Evolutionary conservation across 805 yeast species (phyloP).

Genomic region (Myxozyma kluyveri): DNA sequence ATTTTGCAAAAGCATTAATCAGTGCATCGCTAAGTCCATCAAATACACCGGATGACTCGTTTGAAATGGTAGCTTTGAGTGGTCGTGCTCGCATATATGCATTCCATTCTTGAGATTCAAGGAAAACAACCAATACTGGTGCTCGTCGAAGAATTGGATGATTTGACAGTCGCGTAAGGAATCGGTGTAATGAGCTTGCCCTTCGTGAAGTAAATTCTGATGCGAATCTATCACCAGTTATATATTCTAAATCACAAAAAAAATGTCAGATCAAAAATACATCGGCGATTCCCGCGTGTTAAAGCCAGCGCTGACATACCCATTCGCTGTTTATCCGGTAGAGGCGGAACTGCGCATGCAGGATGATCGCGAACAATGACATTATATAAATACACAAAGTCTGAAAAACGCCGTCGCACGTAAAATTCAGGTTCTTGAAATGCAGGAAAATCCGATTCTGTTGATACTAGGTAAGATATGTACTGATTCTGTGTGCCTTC

Average conservation of each 20-base stretch:
- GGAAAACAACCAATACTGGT: conserved; percentile 64
- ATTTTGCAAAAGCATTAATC: conserved; percentile 88
- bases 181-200: conserved; percentile 74
- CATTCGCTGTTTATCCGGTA: conserved; percentile 87
- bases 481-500: conserved; percentile 71
- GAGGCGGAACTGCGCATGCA: conserved; percentile 82
- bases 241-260: conserved; percentile 53
- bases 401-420: conserved; percentile 81
- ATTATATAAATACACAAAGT: conserved; percentile 74
- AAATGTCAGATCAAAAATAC: neutral
- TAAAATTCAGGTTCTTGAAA: conserved; percentile 47
- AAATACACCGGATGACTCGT: conserved; percentile 44
- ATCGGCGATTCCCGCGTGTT: neutral
- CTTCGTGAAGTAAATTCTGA: conserved; percentile 79
- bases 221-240: conserved; percentile 90
- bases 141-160: conserved; percentile 74
- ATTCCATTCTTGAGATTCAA: conserved; percentile 73
- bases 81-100: conserved; percentile 53
- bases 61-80: conserved; percentile 39
- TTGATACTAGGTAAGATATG: conserved; percentile 66
- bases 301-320: conserved; percentile 14
- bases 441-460: conserved; percentile 60
- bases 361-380: conserved; percentile 77
- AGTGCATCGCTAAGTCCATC: conserved; percentile 88
- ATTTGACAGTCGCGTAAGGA: conserved; percentile 64